Evolutionary conservation across 2,329 filamentous ascomycete species (phyloP).

Genomic region (Colletotrichum phormii): DNA sequence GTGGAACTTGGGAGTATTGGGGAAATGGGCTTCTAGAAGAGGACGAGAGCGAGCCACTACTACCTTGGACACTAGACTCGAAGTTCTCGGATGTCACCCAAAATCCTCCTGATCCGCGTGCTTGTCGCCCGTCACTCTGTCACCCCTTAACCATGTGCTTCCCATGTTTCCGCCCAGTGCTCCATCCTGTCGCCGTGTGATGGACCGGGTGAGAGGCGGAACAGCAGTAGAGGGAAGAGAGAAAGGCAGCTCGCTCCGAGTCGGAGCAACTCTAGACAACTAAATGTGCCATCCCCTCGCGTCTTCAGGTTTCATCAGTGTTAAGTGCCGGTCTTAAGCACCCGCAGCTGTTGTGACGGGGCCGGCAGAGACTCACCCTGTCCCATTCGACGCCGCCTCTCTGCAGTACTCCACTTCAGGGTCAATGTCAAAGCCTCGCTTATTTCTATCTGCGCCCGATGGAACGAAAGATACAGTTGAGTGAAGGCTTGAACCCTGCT

Average conservation of each 20-base stretch:
- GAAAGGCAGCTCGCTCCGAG: neutral
- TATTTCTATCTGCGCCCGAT: neutral
- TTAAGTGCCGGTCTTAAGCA: constrained; percentile 23
- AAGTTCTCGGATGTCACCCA: constrained; percentile 13
- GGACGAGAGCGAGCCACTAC: neutral
- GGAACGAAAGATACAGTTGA: neutral
- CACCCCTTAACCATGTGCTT: constrained; percentile 2
- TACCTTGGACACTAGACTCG: neutral
- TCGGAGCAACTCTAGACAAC: neutral
- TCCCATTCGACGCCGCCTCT: neutral
- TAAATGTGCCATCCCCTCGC: constrained; percentile 14
- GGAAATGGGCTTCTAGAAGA: constrained; percentile 14
- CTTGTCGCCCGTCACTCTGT: neutral
- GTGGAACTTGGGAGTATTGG: neutral
- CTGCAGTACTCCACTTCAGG: neutral
- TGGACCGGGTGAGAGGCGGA: neutral
- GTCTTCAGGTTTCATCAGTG: constrained; percentile 18
- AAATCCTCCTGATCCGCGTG: constrained; percentile 4
- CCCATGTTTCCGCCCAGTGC: neutral
- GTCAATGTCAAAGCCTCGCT: neutral
- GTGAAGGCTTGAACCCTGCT: constrained; percentile 6
- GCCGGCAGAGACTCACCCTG: neutral
- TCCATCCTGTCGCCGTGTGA: neutral
- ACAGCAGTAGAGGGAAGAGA: neutral
- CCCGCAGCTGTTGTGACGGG: constrained; percentile 4